phyloP scores from a whole-genome alignment of 441 rosid genomes.

The Iberis amara region DNA sequence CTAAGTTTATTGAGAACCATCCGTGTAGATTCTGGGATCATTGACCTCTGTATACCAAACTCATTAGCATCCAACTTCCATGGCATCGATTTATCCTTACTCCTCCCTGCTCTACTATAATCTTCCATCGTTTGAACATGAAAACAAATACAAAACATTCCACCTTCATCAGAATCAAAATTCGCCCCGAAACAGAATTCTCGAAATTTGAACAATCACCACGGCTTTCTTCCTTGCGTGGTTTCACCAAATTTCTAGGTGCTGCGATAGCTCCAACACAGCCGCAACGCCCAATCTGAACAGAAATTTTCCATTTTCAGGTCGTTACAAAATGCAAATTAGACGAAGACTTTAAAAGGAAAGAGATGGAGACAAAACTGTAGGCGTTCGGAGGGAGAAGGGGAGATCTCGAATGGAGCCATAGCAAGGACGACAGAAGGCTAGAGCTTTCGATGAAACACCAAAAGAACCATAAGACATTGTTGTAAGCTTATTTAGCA shows the following conservation, averaged over 20 bases:
- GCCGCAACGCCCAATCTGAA: conserved; percentile 33
- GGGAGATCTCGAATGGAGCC: conserved; percentile 31
- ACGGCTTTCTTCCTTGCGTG: conserved; percentile 32
- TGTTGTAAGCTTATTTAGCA: conserved; percentile 21
- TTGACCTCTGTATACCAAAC: conserved; percentile 34
- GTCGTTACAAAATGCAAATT: background rate
- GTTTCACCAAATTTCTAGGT: conserved; percentile 27
- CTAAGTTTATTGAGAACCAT: conserved; percentile 36
- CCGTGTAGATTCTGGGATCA: conserved; percentile 36
- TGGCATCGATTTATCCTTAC: conserved; percentile 20
- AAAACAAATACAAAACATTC: background rate
- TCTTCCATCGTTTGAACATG: conserved; percentile 3
- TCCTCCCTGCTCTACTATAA: conserved; percentile 20
- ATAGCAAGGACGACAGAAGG: conserved; percentile 28
- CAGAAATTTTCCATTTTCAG: background rate
- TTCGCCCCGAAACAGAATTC: background rate
- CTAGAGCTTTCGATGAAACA: conserved; percentile 31
- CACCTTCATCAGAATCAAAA: background rate
- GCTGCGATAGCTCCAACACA: conserved; percentile 33
- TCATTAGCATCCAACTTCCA: conserved; percentile 39
- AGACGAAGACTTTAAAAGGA: background rate
- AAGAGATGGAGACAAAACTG: conserved; percentile 28
- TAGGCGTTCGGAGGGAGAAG: conserved; percentile 25
- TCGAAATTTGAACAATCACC: conserved; percentile 14
- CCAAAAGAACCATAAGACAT: conserved; percentile 25